These are phyloP conservation scores for Blastomyces parvus DNA, from an alignment of 2,329 filamentous ascomycete genomes.

Conservation along the genomic window DNA sequence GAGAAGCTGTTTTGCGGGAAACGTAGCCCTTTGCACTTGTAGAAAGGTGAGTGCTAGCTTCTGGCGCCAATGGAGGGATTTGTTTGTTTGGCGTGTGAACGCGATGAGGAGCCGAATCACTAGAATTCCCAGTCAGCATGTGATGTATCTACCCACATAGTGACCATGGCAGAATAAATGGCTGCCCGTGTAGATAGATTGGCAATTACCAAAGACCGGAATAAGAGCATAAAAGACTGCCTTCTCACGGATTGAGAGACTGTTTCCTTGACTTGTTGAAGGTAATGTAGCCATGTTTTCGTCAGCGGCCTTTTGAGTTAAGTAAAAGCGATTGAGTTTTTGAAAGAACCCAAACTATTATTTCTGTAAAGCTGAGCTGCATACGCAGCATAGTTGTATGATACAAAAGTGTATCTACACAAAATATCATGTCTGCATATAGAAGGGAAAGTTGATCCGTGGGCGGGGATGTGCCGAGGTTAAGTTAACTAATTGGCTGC, in stretches of 20 bases:
- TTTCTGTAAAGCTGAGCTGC: neutral
- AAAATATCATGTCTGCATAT: neutral
- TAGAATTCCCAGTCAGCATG: neutral
- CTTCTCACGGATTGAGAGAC: neutral
- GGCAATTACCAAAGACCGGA: neutral
- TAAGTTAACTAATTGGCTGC: neutral
- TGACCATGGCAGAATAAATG: neutral
- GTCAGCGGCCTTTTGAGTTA: neutral
- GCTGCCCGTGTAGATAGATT: neutral
- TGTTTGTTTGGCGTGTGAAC: neutral
- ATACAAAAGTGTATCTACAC: neutral
- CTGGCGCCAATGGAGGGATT: constrained; percentile 4
- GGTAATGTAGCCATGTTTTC: neutral
- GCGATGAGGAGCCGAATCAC: neutral
- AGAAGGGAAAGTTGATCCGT: neutral
- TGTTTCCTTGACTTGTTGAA: neutral
- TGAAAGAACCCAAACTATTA: neutral
- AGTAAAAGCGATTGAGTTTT: neutral
- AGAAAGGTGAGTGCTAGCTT: neutral
- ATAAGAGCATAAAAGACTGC: neutral
- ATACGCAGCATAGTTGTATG: neutral
- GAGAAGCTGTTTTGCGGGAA: neutral
- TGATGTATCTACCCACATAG: neutral
- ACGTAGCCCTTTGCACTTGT: neutral
- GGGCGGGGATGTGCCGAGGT: neutral